Evolutionary conservation across 1,284 basidiomycete genomes (phyloP).

Genomic region (Trametes versicolor): DNA sequence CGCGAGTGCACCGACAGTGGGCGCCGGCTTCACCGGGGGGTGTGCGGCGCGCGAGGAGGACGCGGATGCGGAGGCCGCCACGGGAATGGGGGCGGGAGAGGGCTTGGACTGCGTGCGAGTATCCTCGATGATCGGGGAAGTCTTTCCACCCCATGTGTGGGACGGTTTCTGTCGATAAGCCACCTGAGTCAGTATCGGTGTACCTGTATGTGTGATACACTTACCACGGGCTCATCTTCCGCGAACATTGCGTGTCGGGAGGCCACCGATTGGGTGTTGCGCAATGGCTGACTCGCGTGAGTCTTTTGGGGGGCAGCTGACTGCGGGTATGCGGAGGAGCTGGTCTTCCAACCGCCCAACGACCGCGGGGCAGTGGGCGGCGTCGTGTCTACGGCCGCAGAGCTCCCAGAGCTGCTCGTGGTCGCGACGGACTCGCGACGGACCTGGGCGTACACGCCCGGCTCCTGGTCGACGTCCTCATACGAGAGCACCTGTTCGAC

Average conservation of each 20-base stretch:
- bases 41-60: conserved; percentile 13
- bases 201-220: not conserved
- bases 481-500: conserved; percentile 33
- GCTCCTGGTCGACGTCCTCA: conserved; percentile 20
- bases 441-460: conserved; percentile 14
- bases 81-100: not conserved
- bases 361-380: conserved; percentile 17
- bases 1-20: not conserved
- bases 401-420: conserved; percentile 18
- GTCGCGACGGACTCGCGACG: conserved; percentile 6
- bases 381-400: conserved; percentile 13
- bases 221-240: conserved; percentile 28
- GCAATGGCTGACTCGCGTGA: conserved; percentile 12
- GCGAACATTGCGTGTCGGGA: conserved; percentile 12
- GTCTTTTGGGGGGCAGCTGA: conserved; percentile 18
- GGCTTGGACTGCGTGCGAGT: conserved; percentile 17
- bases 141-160: conserved; percentile 14
- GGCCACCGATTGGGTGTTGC: conserved; percentile 25
- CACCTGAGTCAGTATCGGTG: not conserved
- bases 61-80: not conserved
- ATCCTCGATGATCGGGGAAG: conserved; percentile 24
- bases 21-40: conserved; percentile 9
- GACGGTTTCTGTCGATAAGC: conserved; percentile 9
- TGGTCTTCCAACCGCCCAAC: conserved; percentile 18
- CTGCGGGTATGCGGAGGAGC: not conserved